Evolutionary conservation across 2,329 filamentous ascomycete species (phyloP).

Genomic region (Calonectria leucothoes): DNA sequence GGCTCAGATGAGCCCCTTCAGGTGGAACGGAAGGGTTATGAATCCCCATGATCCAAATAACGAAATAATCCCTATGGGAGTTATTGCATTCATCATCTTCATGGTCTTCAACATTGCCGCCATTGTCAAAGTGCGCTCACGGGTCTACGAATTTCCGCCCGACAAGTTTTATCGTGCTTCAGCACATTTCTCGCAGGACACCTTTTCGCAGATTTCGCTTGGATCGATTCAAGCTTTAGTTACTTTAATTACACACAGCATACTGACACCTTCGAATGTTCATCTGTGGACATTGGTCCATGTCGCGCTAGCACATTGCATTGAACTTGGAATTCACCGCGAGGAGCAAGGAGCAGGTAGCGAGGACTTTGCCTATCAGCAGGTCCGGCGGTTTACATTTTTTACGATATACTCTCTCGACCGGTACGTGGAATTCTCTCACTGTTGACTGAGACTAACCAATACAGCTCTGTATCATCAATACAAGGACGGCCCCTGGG

Average conservation of each 20-base stretch:
- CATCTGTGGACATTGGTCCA: conserved; percentile 52
- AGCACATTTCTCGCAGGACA: conserved; percentile 43
- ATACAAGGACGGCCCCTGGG: conserved; percentile 53
- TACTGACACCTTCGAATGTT: conserved; percentile 47
- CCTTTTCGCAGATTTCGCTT: conserved; percentile 48
- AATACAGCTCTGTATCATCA: conserved; percentile 46
- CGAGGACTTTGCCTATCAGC: conserved; percentile 19
- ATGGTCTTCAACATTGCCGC: conserved; percentile 50
- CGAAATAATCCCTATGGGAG: conserved; percentile 31
- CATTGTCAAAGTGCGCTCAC: conserved; percentile 46
- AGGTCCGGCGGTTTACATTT: conserved; percentile 44
- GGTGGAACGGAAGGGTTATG: conserved; percentile 35
- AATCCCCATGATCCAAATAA: background rate
- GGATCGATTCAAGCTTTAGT: conserved; percentile 47
- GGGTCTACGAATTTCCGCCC: conserved; percentile 48
- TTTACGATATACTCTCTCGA: conserved; percentile 51
- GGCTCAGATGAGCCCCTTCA: conserved; percentile 26
- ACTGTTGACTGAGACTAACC: background rate
- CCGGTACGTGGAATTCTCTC: conserved; percentile 33
- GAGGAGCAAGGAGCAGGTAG: conserved; percentile 35
- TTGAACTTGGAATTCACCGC: conserved; percentile 52
- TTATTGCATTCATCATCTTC: conserved; percentile 47
- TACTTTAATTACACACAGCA: conserved; percentile 45
- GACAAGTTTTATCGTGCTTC: conserved; percentile 48
- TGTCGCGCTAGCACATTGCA: conserved; percentile 50